These are phyloP conservation scores for Hermanozyma aechmeae DNA, from an alignment of 805 yeast genomes.

Conservation along the genomic window DNA sequence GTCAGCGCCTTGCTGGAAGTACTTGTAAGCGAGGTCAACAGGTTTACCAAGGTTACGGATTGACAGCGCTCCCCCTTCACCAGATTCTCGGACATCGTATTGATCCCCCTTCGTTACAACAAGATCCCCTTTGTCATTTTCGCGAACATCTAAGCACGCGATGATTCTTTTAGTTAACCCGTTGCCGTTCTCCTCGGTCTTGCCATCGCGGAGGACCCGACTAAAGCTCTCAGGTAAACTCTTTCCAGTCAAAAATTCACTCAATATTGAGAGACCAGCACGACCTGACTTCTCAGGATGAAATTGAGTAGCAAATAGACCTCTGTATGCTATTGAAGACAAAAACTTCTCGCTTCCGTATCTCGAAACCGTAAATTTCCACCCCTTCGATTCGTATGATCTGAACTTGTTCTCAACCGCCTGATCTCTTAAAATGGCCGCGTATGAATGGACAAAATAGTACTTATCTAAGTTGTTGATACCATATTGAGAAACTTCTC, in stretches of 20 bases:
- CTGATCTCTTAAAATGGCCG: slow-evolving; percentile 49
- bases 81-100: slow-evolving; percentile 82
- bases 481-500: slow-evolving; percentile 44
- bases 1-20: slow-evolving; percentile 93
- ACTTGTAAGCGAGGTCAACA: slow-evolving; percentile 83
- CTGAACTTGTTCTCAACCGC: slow-evolving; percentile 11
- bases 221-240: slow-evolving; percentile 14
- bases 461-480: slow-evolving; percentile 62
- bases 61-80: slow-evolving; percentile 35
- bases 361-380: slow-evolving; percentile 65
- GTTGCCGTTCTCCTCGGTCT: slow-evolving; percentile 1
- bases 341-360: slow-evolving; percentile 77
- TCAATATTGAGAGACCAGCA: slow-evolving; percentile 76
- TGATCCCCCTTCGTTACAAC: slow-evolving; percentile 99
- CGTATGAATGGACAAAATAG: slow-evolving; percentile 94
- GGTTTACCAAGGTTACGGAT: slow-evolving; percentile 97
- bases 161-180: slow-evolving; percentile 87
- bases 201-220: slow-evolving; percentile 5
- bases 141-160: slow-evolving; percentile 95
- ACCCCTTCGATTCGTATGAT: slow-evolving; percentile 26
- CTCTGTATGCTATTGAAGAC: slow-evolving; percentile 70
- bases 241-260: slow-evolving; percentile 52
- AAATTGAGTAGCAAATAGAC: slow-evolving; percentile 91
- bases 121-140: slow-evolving; percentile 89
- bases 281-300: slow-evolving; percentile 98